A percentile compares a stretch with the other conserved stretches of the same genome.
These are phyloP conservation scores for Coniochaeta sp. DNA, from an alignment of 2,329 filamentous ascomycete genomes.

Conservation along the genomic window DNA sequence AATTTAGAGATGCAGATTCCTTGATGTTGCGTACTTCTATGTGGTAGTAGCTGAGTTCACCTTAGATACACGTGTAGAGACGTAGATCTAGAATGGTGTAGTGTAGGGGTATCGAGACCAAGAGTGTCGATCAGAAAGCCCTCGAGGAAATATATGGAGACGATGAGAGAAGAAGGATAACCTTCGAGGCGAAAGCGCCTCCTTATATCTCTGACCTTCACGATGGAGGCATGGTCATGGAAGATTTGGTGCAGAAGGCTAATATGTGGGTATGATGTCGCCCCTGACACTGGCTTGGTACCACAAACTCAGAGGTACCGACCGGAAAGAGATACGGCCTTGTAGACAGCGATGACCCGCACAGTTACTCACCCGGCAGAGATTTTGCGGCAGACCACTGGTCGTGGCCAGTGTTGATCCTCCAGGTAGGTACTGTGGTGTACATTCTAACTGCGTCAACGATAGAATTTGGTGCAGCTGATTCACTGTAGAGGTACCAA, in stretches of 20 bases:
- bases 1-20: not conserved
- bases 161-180: not conserved
- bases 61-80: not conserved
- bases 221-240: not conserved
- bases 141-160: not conserved
- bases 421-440: not conserved
- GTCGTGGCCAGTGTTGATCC: not conserved
- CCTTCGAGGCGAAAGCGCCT: not conserved
- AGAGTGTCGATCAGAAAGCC: not conserved
- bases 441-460: not conserved
- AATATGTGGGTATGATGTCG: not conserved
- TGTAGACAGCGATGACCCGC: not conserved
- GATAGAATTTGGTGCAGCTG: too few relatives aligned
- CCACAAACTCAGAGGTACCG: not conserved
- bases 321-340: not conserved
- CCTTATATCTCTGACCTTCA: not conserved
- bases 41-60: not conserved
- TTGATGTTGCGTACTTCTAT: not conserved
- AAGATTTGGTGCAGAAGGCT: not conserved
- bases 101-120: not conserved
- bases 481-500: not conserved
- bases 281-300: not conserved
- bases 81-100: not conserved
- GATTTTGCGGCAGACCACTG: too few relatives aligned
- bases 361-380: not conserved